phyloP scores from a whole-genome alignment of 169 alveolate species.

The Sarcocystis neurona region DNA sequence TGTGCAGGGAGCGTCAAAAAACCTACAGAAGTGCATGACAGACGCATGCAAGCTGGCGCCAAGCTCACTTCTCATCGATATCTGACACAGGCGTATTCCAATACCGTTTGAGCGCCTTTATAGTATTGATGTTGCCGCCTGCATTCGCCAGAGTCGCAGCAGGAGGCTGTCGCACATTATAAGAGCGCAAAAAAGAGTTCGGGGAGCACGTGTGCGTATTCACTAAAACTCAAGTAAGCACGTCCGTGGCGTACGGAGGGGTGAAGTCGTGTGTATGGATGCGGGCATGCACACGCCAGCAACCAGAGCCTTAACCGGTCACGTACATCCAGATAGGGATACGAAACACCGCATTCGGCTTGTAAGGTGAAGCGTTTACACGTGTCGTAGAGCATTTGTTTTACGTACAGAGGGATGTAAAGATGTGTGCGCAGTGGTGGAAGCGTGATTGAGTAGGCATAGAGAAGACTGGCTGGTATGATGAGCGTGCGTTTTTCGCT shows the following conservation, averaged over 20 bases:
- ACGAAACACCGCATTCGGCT: too few relatives aligned
- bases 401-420: too few relatives aligned
- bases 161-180: not conserved
- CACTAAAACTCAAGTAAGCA: not conserved
- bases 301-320: not conserved
- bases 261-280: not conserved
- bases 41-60: not conserved
- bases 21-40: not conserved
- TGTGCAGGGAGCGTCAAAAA: not conserved
- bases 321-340: too few relatives aligned
- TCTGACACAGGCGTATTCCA: constrained; percentile 64
- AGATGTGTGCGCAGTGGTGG: too few relatives aligned
- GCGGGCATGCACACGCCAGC: not conserved
- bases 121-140: constrained; percentile 57
- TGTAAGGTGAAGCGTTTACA: too few relatives aligned
- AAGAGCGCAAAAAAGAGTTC: not conserved
- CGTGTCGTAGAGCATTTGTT: too few relatives aligned
- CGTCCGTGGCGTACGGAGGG: not conserved
- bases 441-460: too few relatives aligned
- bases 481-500: too few relatives aligned
- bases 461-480: too few relatives aligned
- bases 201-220: not conserved
- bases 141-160: not conserved
- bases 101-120: constrained; percentile 52
- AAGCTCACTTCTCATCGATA: constrained; percentile 53